Conservation (phyloP, 1,284 basidiomycete species). For the Schizophyllum commune region DNA sequence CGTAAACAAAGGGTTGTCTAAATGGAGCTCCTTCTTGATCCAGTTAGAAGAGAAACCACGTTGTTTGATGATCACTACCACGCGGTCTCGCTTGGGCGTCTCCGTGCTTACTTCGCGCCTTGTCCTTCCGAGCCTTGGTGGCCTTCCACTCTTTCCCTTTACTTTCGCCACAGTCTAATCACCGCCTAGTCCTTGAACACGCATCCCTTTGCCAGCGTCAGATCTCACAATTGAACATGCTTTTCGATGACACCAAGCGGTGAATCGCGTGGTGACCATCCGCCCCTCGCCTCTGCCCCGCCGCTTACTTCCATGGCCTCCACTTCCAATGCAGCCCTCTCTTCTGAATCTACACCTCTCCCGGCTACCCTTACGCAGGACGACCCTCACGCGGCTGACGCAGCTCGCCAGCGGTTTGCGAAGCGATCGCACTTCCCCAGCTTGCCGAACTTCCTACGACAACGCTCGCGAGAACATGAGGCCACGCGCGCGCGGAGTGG, state of each 20-base stretch:
- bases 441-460: neutral
- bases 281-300: no score
- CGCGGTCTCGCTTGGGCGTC: no score
- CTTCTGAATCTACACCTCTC: neutral
- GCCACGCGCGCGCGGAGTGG: neutral
- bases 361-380: neutral
- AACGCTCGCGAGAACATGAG: neutral
- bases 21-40: no score
- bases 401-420: neutral
- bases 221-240: neutral
- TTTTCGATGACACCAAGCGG: neutral
- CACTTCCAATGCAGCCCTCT: neutral
- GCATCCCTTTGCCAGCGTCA: no score
- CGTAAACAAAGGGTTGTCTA: no score
- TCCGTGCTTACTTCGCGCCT: no score
- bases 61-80: no score
- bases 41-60: no score
- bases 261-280: neutral
- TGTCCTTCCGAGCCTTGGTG: no score
- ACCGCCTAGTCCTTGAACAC: no score
- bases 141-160: no score
- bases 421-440: neutral
- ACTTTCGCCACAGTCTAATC: no score
- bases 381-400: neutral
- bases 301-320: neutral